phyloP scores from a whole-genome alignment of 495 filamentous ascomycete genomes.

The Xylaria castorea region DNA sequence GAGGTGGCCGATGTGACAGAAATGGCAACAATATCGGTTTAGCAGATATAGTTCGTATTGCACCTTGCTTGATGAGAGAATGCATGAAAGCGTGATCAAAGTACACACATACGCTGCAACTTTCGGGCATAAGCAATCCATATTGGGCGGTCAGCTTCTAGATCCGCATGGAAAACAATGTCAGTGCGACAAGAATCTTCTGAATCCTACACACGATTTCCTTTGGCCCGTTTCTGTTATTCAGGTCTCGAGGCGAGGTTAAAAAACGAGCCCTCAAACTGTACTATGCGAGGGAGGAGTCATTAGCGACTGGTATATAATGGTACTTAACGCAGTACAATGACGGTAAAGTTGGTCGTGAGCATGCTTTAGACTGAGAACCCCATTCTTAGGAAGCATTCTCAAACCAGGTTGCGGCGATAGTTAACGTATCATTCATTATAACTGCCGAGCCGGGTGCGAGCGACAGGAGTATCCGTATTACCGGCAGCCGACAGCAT shows the following conservation, averaged over 20 bases:
- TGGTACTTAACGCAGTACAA: too few species aligned
- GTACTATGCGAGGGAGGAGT: not conserved
- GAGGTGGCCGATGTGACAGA: not conserved
- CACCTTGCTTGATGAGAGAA: not conserved
- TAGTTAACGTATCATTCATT: slow-evolving; percentile 1
- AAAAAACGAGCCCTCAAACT: not conserved
- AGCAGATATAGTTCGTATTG: not conserved
- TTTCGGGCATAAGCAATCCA: not conserved
- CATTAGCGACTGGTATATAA: not conserved
- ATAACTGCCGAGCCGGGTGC: slow-evolving; percentile 20
- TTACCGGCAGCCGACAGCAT: slow-evolving; percentile 25
- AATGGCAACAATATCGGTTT: not conserved
- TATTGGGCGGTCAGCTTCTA: slow-evolving; percentile 3
- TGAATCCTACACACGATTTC: not conserved
- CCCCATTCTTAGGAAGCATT: not conserved
- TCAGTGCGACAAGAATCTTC: not conserved
- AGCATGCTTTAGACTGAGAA: not conserved
- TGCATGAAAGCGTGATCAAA: not conserved
- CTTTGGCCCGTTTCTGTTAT: not conserved
- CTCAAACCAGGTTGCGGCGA: not conserved
- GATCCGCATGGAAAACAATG: not conserved
- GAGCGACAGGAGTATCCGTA: not conserved
- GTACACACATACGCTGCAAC: not conserved
- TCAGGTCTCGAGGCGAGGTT: not conserved
- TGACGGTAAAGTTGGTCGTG: too few species aligned